Base-by-base conservation (phyloP, 2,329 filamentous ascomycete genomes). In the Xylariaceae sp. region DNA sequence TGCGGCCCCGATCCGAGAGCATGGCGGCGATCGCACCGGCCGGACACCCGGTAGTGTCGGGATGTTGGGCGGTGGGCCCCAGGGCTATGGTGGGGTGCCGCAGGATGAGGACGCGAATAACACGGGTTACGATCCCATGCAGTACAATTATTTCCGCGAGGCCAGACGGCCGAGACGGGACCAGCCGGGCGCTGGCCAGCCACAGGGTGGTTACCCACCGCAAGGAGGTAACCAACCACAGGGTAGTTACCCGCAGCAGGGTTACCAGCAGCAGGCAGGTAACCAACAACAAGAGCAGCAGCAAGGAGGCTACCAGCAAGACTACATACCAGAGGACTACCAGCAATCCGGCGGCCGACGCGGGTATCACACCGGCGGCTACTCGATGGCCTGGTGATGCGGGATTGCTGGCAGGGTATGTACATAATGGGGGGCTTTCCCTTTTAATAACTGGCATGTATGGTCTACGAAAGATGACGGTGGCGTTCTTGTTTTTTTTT, bases 1-100 rank as follows among this genome's bases (percentile, higher is more conserved):
- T 3, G 62, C 68, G 2, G 73, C 76, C 45, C 68, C 64, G 35
- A 65, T 65, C 51, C 69, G 72, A 59, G 72, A 73, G 9, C 69
- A 68, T 34, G 75, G 74, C 53, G 66, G 68, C 34, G 74, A 74
- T 15, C 67, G 66, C 30, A 51, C 57, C 34, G 57, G 56, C 37
- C 68, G 69, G 65, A 64, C 66, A 44, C 67, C 65, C 48, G 68
- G 64, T 53, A 70, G 59, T 50, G 68, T 65, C n/a, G 80, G 82
- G 9, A 81, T 82, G 61, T 70, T 85, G 15, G 83, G 82, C 15
- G 82, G 82, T 56, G 83, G 83, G 2, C 81, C 82, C 1, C 74
- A 77, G 54, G 84, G 84, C 0, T 87, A 87, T 68, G 84, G 82
- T 11, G 79, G 80, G 30, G 70, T 87, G 56, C 80, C 83, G 0